These are phyloP conservation scores for Rhypophila decipiens DNA, from an alignment of 495 filamentous ascomycete species.

Conservation along the genomic window DNA sequence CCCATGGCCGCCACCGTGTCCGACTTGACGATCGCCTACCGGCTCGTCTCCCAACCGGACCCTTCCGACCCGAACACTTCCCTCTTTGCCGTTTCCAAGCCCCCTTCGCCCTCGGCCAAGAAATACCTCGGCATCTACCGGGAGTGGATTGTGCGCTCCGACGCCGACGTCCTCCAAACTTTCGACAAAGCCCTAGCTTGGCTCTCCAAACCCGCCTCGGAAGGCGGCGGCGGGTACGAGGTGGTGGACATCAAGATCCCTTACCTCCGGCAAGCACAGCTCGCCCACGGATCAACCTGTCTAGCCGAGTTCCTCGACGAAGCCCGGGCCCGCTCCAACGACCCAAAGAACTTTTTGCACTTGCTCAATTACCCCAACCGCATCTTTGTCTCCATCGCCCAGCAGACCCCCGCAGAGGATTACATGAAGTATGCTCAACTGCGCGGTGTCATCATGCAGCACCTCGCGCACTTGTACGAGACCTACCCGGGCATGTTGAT, in stretches of 20 bases:
- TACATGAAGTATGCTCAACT: conserved; percentile 71
- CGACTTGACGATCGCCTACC: conserved; percentile 79
- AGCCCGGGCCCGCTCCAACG: conserved; percentile 17
- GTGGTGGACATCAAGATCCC: conserved; percentile 71
- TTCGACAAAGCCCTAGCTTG: conserved; percentile 57
- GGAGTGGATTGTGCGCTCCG: conserved; percentile 68
- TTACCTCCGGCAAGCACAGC: conserved; percentile 63
- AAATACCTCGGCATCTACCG: conserved; percentile 63
- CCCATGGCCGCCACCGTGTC: conserved; percentile 72
- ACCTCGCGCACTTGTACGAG: conserved; percentile 67
- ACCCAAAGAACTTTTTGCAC: conserved; percentile 13
- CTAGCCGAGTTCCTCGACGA: conserved; percentile 57
- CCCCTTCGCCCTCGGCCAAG: conserved; percentile 33
- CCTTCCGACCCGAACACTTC: conserved; percentile 37
- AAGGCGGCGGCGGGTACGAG: conserved; percentile 56
- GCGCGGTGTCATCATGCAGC: conserved; percentile 72
- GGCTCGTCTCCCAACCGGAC: conserved; percentile 65
- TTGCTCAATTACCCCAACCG: conserved; percentile 65
- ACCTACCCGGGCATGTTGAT: conserved; percentile 71
- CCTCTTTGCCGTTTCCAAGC: conserved; percentile 32
- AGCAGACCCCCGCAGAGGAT: conserved; percentile 59
- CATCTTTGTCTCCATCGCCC: conserved; percentile 59
- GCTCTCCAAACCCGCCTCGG: no score
- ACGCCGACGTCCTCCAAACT: conserved; percentile 52
- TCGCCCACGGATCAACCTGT: conserved; percentile 76